Evolutionary conservation across 2,329 filamentous ascomycete species (phyloP), one percentile per base, ranked within the genome.

Genomic region (Ascosphaera pollenicola): DNA sequence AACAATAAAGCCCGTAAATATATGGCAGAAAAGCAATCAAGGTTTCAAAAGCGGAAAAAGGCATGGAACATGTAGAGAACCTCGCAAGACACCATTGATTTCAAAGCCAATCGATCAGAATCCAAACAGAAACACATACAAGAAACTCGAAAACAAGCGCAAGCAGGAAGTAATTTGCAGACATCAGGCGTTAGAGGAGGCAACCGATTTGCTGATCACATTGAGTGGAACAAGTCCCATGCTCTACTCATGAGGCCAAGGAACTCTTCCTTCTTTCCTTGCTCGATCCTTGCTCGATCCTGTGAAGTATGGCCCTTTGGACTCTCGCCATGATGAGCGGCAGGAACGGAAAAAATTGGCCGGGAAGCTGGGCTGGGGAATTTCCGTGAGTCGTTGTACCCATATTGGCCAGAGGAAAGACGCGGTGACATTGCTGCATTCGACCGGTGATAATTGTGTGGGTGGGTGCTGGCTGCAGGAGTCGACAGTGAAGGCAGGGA

Each of bases 211-310:
- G 10, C 21, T 24, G 21, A 24, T 24, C 10, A 31, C 71, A 62
- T 94, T 44, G 84, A 93, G 63, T 95, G 89, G 59, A 95, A 93
- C 19, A 98, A 60, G 61, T 98, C 89, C 89, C 89, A 98, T 7
- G 89, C 89, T 51, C 82, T 69, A 48, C 82, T 75, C 55, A 87
- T 94, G 38, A 95, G 63, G 41, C 70, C 66, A 46, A 98, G 64
- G 53, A 98, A 98, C 55, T 93, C 83, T 35, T 93, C 84, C 54
- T 84, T 84, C 72, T 95, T 95, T 52, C 71, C 76, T 49, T 73
- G 69, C 55, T 82, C 77, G 4, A 75, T 82, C 49, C 89, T 84
- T 6, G 81, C 83, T 47, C 75, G 85, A 52, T 89, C 84, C 44
- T 81, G 68, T 30, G 80, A 81, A 41, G 80, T 78, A 28, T 79